Evolutionary conservation across 805 yeast species (phyloP), one percentile per base, ranked within the genome.

Genomic region (Starmerella vitae): DNA sequence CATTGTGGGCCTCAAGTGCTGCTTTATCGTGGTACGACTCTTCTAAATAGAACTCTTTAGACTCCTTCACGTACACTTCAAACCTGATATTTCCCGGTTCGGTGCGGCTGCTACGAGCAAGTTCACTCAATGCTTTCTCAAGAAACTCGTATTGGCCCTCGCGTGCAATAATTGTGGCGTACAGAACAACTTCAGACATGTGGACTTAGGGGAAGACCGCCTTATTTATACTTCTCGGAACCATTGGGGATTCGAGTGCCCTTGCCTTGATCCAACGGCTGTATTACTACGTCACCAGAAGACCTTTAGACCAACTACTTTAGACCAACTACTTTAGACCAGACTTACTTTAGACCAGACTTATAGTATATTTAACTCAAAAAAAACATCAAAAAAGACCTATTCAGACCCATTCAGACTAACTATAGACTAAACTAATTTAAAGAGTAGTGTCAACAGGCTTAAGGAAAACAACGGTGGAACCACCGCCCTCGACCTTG

Each of bases 41-140:
- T 46, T 50, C 53, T 31, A 50, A 48, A 45, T 49, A 51, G 42
- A 49, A 36, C 13, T 33, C 22, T 33, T 46, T 49, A 33, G 45
- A 41, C 26, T 39, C 49, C 15, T 31, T 39, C 46, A 43, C 43
- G 47, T 50, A 50, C 15, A 50, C 53, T 41, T 49, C 54, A 43
- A 50, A 50, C 28, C 54, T 50, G 25, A 46, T 52, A 38, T 39
- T 38, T 37, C 54, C 54, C 12, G 52, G 51, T 50, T 50, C 54
- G 26, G 32, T 33, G 27, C 54, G 54, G 21, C 49, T 52, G 33
- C 37, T 22, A 24, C 36, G 41, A 27, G 53, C 54, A 26, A 46
- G 40, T 19, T 47, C 31, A 34, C 39, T 37, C 36, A 50, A 34
- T 14, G 52, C 50, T 25, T 41, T 25, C 32, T 24, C 39, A 29